Conservation (phyloP, 768 basidiomycete genomes). For the Mycena crocata region DNA sequence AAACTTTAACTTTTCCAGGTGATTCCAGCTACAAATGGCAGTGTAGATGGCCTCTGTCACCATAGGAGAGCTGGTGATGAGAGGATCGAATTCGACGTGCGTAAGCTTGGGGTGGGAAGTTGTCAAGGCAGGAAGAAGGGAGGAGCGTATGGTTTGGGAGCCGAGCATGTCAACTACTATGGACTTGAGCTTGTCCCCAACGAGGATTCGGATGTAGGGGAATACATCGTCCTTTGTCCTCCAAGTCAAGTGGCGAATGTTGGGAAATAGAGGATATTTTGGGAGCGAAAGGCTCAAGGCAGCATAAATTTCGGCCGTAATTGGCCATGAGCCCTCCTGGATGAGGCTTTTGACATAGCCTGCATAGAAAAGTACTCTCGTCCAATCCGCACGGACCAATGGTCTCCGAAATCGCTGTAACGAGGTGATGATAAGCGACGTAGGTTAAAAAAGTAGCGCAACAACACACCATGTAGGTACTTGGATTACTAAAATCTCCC, state of each 20-base stretch:
- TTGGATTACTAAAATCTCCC: neutral
- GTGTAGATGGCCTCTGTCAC: slow-evolving; percentile 1
- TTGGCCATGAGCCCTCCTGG: neutral
- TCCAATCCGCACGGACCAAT: slow-evolving; percentile 7
- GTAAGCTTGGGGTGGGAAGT: slow-evolving; percentile 16
- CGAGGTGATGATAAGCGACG: neutral
- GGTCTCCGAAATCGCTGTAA: slow-evolving; percentile 10
- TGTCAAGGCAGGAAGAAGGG: slow-evolving; percentile 11
- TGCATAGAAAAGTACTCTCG: slow-evolving; percentile 18
- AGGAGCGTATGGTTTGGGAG: neutral
- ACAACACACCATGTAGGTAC: neutral
- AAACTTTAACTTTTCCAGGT: slow-evolving; percentile 5
- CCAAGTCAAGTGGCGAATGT: slow-evolving; percentile 20
- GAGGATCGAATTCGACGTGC: slow-evolving; percentile 7
- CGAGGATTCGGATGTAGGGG: slow-evolving; percentile 13
- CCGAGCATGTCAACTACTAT: slow-evolving; percentile 1
- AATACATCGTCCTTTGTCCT: slow-evolving; percentile 6
- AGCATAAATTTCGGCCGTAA: neutral
- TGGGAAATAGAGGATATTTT: slow-evolving; percentile 14
- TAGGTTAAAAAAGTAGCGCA: neutral
- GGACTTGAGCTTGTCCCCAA: slow-evolving; percentile 4
- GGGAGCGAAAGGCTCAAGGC: slow-evolving; percentile 14
- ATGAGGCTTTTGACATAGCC: slow-evolving; percentile 14
- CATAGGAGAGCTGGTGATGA: neutral
- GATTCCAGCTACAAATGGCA: slow-evolving; percentile 12